Evolutionary conservation across 805 yeast species (phyloP).

Genomic region (Starmerella powellii): DNA sequence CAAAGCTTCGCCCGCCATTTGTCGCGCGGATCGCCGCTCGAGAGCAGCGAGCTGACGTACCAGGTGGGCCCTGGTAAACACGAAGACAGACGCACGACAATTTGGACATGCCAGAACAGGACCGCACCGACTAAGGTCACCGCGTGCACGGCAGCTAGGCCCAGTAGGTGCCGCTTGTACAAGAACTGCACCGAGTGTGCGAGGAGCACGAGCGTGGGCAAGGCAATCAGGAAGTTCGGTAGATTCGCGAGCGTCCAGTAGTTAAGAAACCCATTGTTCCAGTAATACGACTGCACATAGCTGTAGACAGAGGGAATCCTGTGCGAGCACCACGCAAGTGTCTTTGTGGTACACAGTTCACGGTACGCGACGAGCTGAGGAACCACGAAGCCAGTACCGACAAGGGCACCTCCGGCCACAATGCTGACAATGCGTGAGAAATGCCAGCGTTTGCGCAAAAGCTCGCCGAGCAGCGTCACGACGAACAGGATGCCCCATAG

Average conservation of each 20-base stretch:
- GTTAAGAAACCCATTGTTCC: constrained; percentile 70
- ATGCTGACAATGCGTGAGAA: constrained; percentile 11
- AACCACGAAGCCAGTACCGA: constrained; percentile 37
- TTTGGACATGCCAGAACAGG: constrained; percentile 71
- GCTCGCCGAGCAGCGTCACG: constrained; percentile 1
- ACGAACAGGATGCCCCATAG: constrained; percentile 58
- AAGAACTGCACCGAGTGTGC: constrained; percentile 29
- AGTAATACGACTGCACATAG: constrained; percentile 66
- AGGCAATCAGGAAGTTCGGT: constrained; percentile 68
- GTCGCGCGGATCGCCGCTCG: constrained; percentile 16
- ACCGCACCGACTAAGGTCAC: constrained; percentile 41
- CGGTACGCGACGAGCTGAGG: constrained; percentile 45
- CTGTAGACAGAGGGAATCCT: constrained; percentile 48
- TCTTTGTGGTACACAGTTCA: constrained; percentile 51
- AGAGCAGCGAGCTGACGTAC: constrained; percentile 42
- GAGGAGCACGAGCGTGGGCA: constrained; percentile 50
- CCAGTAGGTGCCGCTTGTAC: constrained; percentile 24
- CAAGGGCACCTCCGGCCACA: constrained; percentile 46
- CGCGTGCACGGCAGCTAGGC: constrained; percentile 25
- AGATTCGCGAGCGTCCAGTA: constrained; percentile 77
- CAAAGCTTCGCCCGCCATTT: constrained; percentile 29
- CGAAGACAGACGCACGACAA: constrained; percentile 64
- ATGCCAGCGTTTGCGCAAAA: not conserved
- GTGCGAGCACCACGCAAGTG: constrained; percentile 57
- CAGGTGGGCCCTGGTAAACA: constrained; percentile 67